Evolutionary conservation across 2,329 filamentous ascomycete genomes (phyloP).

Genomic region (Cladophialophora chaetospira): DNA sequence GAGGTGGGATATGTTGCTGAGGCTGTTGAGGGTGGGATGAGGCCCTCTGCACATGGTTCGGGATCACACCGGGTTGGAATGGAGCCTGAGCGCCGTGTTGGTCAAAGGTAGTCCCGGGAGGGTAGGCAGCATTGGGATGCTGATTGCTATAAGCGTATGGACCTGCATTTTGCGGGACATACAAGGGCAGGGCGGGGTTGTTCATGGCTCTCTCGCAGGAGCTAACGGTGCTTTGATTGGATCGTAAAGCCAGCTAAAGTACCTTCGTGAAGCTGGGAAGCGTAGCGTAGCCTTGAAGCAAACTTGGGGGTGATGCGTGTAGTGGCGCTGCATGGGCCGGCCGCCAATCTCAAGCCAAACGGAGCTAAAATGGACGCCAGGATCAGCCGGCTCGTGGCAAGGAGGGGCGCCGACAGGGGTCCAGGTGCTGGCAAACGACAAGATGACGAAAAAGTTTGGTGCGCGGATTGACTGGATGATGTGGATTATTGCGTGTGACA

Average conservation of each 20-base stretch:
- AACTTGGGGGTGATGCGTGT: slow-evolving; percentile 22
- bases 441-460: background rate
- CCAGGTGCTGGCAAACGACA: background rate
- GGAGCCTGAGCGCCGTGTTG: slow-evolving; percentile 27
- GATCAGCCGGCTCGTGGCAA: slow-evolving; percentile 14
- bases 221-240: slow-evolving; percentile 26
- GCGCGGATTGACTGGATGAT: background rate
- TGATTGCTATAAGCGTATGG: slow-evolving; percentile 23
- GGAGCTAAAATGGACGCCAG: slow-evolving; percentile 5
- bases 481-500: background rate
- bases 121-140: slow-evolving; percentile 14
- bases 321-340: slow-evolving; percentile 18
- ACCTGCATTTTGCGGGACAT: slow-evolving; percentile 20
- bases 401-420: slow-evolving; percentile 14
- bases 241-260: slow-evolving; percentile 18
- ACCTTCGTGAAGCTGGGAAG: slow-evolving; percentile 24
- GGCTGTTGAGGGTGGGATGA: slow-evolving; percentile 24
- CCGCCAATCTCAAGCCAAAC: slow-evolving; percentile 13
- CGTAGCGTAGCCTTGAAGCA: slow-evolving; percentile 21
- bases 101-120: slow-evolving; percentile 27
- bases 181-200: slow-evolving; percentile 32
- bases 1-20: slow-evolving; percentile 24
- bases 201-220: slow-evolving; percentile 28
- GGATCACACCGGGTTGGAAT: slow-evolving; percentile 27
- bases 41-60: slow-evolving; percentile 25